A percentile compares a stretch with the other conserved stretches of the same genome.
These are phyloP conservation scores for Vigna trinervia DNA, from an alignment of 306 rosid species.

Conservation along the genomic window DNA sequence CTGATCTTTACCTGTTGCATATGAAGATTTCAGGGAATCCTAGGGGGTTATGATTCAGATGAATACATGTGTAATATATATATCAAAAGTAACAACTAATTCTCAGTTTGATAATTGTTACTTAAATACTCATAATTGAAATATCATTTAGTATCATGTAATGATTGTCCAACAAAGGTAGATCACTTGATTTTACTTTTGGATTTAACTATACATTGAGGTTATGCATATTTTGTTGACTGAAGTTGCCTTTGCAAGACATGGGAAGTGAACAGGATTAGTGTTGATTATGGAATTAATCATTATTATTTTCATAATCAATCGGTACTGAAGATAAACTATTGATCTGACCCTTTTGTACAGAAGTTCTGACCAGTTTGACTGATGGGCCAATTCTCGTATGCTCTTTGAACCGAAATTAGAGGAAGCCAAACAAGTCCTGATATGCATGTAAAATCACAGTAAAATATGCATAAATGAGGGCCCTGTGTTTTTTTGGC, in stretches of 20 bases:
- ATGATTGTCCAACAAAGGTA: slow-evolving; percentile 27
- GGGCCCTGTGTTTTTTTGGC: slow-evolving; percentile 18
- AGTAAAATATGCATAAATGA: not conserved
- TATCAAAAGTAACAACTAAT: not conserved
- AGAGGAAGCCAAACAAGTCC: slow-evolving; percentile 15
- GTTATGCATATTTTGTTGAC: slow-evolving; percentile 3
- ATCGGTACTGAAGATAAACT: not conserved
- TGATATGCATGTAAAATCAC: slow-evolving; percentile 10
- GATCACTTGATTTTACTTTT: slow-evolving; percentile 4
- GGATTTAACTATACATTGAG: slow-evolving; percentile 16
- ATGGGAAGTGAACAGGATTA: slow-evolving; percentile 29
- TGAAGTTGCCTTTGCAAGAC: slow-evolving; percentile 7
- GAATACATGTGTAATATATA: not conserved
- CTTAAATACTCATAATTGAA: not conserved
- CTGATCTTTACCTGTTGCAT: slow-evolving; percentile 39
- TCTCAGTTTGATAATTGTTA: not conserved
- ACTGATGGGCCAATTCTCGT: slow-evolving; percentile 28
- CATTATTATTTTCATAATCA: slow-evolving; percentile 35
- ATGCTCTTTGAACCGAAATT: slow-evolving; percentile 22
- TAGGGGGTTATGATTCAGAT: slow-evolving; percentile 46
- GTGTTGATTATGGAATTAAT: slow-evolving; percentile 30
- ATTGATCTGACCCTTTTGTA: slow-evolving; percentile 32
- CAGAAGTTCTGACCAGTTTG: slow-evolving; percentile 23
- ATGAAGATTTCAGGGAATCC: slow-evolving; percentile 63
- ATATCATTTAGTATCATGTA: slow-evolving; percentile 1